Base-by-base conservation (phyloP, 1,284 basidiomycete species). In the Fomitopsis pinicola region DNA sequence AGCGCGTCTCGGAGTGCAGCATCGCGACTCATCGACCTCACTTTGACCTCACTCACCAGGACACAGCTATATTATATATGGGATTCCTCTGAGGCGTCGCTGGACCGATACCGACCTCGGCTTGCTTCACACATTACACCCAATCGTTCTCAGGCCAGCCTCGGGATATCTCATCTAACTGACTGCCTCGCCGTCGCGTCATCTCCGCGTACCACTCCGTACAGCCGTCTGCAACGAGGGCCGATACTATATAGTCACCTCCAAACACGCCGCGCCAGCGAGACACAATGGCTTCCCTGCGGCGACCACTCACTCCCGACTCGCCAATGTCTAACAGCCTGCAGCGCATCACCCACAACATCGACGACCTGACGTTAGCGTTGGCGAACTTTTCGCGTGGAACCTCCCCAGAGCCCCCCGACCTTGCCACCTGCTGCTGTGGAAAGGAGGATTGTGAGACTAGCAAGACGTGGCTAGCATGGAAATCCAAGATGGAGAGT, bases 361-460 rank as follows among this genome's bases (percentile, higher is more conserved):
- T 93, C 72, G 88, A 93, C 75, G 87, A 92, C 72, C 78, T 93
- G 59, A 91, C 89, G 0, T 74, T 82, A 35, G 88, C 89, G 10
- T 72, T 93, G 62, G 77, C 84, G 59, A 85, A 86, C 70, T 87
- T 89, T 73, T 89, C 90, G 36, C 82, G 85, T 48, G 77, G 85
- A 22, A 81, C 84, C 4, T 89, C 89, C 19, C 89, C 88, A 19
- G 89, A 89, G 61, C 84, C 82, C 35, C 75, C 76, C 30, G 74
- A 77, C 35, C 66, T 75, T 12, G 67, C 83, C 1, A 74, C 71
- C 8, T 92, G 91, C 62, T 92, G 90, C 68, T 92, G 91, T 71
- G 82, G 80, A 44, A 77, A 73, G 59, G 83, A 85, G 53, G 81
- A 85, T 8, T 92, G 89, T 69, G 83, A 87, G 64, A 81, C 85